A percentile compares a stretch with the other conserved stretches of the same genome.
phyloP scores from a whole-genome alignment of 106 monocot species.

The Triglochin maritima region DNA sequence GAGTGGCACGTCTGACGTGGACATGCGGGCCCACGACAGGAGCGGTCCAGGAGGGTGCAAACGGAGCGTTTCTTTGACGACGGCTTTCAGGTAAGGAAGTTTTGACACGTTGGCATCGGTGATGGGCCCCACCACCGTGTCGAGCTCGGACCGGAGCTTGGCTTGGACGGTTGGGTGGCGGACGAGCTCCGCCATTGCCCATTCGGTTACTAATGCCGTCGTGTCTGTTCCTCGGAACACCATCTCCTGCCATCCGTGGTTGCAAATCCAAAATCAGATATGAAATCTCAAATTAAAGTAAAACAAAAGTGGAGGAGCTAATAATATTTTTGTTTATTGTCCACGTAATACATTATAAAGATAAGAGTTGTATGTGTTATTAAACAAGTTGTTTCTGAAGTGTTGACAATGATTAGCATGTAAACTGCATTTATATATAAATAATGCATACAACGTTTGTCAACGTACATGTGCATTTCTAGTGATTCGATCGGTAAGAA shows the following conservation, averaged over 20 bases:
- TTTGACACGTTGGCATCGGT: constrained; percentile 3
- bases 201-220: constrained; percentile 18
- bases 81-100: constrained; percentile 20
- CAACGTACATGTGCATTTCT: too few relatives aligned
- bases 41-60: constrained; percentile 23
- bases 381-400: too few relatives aligned
- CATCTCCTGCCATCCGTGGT: constrained; percentile 16
- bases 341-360: too few relatives aligned
- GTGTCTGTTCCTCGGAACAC: constrained; percentile 24
- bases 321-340: too few relatives aligned
- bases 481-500: too few relatives aligned
- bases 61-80: constrained; percentile 15
- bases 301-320: too few relatives aligned
- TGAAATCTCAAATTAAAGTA: too few relatives aligned
- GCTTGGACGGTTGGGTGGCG: constrained; percentile 3
- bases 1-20: constrained; percentile 14
- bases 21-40: constrained; percentile 26
- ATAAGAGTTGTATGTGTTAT: too few relatives aligned
- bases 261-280: too few relatives aligned
- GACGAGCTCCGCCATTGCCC: constrained; percentile 15
- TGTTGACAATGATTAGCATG: too few relatives aligned
- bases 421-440: too few relatives aligned
- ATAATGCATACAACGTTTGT: too few relatives aligned
- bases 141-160: constrained; percentile 12
- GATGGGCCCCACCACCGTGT: background rate